A percentile compares a stretch with the other conserved stretches of the same genome.
Conservation (phyloP, 768 basidiomycete species). For the Agaricus subrufescens region DNA sequence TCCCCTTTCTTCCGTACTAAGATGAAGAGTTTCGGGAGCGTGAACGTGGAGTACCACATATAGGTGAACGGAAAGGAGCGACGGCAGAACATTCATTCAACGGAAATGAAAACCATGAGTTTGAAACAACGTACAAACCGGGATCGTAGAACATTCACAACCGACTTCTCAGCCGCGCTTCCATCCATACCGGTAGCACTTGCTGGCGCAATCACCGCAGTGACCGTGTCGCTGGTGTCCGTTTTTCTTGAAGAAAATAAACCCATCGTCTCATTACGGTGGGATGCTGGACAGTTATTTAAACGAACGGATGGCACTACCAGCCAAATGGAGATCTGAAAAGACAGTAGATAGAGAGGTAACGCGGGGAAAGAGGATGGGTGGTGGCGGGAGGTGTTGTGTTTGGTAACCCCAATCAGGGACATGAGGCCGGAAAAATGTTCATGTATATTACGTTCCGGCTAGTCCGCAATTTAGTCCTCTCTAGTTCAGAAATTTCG, state of each 20-base stretch:
- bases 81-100: slow-evolving; percentile 13
- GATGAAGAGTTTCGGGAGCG: neutral
- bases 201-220: slow-evolving; percentile 17
- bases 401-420: slow-evolving; percentile 8
- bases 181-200: slow-evolving; percentile 12
- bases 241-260: slow-evolving; percentile 48
- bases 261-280: slow-evolving; percentile 45
- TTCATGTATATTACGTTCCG: slow-evolving; percentile 4
- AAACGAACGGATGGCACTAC: neutral
- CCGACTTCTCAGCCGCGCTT: slow-evolving; percentile 33
- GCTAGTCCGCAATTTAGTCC: no score
- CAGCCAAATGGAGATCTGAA: neutral
- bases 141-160: slow-evolving; percentile 55
- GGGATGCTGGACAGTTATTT: neutral
- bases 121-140: slow-evolving; percentile 45
- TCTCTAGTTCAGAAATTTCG: no score
- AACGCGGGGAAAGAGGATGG: neutral
- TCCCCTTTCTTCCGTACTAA: slow-evolving; percentile 59
- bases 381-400: neutral
- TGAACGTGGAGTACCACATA: neutral
- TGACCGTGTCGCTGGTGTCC: slow-evolving; percentile 31
- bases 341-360: neutral
- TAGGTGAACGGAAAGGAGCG: neutral
- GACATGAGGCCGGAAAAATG: slow-evolving; percentile 13
- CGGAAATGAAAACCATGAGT: slow-evolving; percentile 11